These are phyloP conservation scores for Hordeum pubiflorum DNA, from an alignment of 202 grass and related monocot species.

Conservation along the genomic window DNA sequence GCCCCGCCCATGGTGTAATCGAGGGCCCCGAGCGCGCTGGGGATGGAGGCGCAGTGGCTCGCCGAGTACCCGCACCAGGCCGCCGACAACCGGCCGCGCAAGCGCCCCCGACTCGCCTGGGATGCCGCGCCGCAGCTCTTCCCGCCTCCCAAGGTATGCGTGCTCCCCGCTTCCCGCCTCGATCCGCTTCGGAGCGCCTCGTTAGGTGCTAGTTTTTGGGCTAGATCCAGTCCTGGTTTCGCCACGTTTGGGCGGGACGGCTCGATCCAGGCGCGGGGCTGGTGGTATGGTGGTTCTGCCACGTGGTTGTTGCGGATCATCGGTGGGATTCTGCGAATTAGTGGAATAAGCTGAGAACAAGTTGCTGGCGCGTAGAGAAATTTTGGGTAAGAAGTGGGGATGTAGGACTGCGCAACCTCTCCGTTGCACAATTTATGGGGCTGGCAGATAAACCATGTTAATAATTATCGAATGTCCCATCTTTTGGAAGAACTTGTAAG, in stretches of 20 bases:
- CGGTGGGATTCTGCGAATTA: neutral
- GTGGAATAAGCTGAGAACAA: neutral
- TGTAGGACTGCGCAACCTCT: neutral
- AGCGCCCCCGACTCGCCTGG: conserved; percentile 71
- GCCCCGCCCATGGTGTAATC: conserved; percentile 28
- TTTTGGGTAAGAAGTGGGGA: neutral
- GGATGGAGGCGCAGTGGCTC: conserved; percentile 89
- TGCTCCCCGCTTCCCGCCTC: conserved; percentile 1
- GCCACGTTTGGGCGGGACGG: conserved; percentile 10
- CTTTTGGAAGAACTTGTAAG: neutral
- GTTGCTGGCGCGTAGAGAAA: neutral
- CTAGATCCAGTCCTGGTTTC: conserved; percentile 21
- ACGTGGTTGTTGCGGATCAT: neutral
- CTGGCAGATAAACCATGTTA: neutral
- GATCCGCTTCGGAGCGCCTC: conserved; percentile 1
- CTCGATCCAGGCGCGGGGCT: neutral
- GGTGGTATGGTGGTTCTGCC: neutral
- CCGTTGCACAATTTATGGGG: neutral
- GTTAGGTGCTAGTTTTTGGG: neutral
- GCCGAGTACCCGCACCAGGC: conserved; percentile 66
- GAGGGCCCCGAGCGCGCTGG: neutral
- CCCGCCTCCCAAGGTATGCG: conserved; percentile 48
- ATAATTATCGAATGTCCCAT: neutral
- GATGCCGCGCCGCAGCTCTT: conserved; percentile 57
- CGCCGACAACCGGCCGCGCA: conserved; percentile 70